These are phyloP conservation scores for Colletotrichum karsti DNA, from an alignment of 2,329 filamentous ascomycete species.

Conservation along the genomic window DNA sequence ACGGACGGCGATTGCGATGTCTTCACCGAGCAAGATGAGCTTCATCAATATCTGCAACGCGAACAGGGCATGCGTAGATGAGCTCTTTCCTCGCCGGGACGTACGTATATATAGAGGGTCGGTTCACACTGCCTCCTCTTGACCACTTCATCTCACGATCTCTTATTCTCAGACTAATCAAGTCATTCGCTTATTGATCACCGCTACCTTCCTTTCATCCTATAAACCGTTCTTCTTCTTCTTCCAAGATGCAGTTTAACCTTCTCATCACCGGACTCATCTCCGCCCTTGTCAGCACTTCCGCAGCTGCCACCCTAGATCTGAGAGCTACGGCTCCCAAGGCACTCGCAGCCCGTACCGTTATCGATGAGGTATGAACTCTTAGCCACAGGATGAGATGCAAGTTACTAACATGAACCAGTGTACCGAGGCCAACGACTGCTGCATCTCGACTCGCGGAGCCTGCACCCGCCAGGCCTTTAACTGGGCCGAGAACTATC, in stretches of 20 bases:
- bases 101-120: too few species aligned
- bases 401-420: background rate
- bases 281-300: background rate
- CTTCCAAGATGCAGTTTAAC: background rate
- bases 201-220: too few species aligned
- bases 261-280: background rate
- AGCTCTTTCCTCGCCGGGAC: too few species aligned
- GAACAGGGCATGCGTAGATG: background rate
- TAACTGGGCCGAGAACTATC: slow-evolving; percentile 8
- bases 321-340: background rate
- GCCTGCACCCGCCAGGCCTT: background rate
- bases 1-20: background rate
- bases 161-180: too few species aligned
- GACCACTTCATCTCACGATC: too few species aligned
- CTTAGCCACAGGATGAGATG: background rate
- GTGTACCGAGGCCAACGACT: slow-evolving; percentile 1
- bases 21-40: too few species aligned
- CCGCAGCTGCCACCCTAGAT: background rate
- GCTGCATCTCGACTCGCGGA: background rate
- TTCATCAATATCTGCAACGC: too few species aligned
- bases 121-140: too few species aligned
- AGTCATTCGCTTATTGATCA: too few species aligned
- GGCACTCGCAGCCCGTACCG: background rate
- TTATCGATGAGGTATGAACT: background rate
- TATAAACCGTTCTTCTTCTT: background rate